phyloP scores from a whole-genome alignment of 1,139 yeast species.

The Diutina neorugosa region DNA sequence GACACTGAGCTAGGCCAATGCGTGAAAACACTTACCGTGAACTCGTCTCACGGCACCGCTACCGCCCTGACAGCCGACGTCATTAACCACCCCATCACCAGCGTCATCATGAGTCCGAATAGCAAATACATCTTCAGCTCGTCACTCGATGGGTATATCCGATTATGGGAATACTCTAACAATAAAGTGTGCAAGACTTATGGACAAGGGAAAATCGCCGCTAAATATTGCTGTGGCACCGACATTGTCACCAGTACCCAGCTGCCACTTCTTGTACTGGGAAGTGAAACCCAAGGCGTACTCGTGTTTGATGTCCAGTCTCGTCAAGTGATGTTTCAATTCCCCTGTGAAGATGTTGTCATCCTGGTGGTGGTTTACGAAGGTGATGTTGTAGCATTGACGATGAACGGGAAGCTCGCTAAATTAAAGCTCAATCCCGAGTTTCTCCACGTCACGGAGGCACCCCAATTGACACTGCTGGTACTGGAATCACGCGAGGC shows the following conservation, averaged over 20 bases:
- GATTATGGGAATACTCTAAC: constrained; percentile 76
- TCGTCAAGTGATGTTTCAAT: background rate
- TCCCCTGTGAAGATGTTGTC: background rate
- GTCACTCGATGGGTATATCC: constrained; percentile 65
- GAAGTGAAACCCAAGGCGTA: constrained; percentile 50
- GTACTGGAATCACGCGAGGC: constrained; percentile 1
- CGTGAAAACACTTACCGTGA: constrained; percentile 71
- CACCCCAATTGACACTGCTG: background rate
- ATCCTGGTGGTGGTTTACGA: background rate
- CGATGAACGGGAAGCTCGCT: background rate
- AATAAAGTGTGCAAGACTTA: constrained; percentile 72
- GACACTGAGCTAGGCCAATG: constrained; percentile 88
- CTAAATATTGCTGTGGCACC: constrained; percentile 36
- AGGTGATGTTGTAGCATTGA: background rate
- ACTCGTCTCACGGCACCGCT: constrained; percentile 44
- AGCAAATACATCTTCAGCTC: constrained; percentile 71
- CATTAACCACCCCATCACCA: constrained; percentile 54
- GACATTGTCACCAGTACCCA: constrained; percentile 26
- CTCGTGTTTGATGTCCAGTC: constrained; percentile 69
- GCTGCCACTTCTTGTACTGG: constrained; percentile 43
- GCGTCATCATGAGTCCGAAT: constrained; percentile 69
- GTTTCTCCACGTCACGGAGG: background rate
- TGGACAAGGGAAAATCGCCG: constrained; percentile 22
- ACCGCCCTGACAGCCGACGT: constrained; percentile 45
- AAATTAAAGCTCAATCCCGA: background rate